Evolutionary conservation across 495 filamentous ascomycete species (phyloP).

Genomic region (Cercophora samala): DNA sequence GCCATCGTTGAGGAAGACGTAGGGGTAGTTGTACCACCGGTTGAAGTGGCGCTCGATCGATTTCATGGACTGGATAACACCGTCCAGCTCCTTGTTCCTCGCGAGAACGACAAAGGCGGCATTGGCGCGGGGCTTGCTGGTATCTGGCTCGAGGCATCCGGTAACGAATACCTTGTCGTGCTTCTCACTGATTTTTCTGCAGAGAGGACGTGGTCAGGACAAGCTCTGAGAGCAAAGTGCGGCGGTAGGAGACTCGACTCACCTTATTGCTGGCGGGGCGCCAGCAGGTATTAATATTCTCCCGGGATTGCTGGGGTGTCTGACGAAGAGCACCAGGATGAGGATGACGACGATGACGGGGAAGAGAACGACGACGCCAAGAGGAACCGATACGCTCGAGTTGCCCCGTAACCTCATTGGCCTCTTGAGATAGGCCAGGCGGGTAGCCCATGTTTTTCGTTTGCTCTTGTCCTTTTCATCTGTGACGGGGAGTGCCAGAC

Average conservation of each 20-base stretch:
- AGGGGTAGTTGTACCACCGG: constrained; percentile 97
- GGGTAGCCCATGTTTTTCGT: constrained; percentile 35
- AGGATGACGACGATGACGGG: constrained; percentile 87
- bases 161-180: constrained; percentile 94
- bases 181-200: constrained; percentile 93
- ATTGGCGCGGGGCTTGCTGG: constrained; percentile 69
- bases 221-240: not conserved
- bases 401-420: constrained; percentile 92
- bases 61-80: constrained; percentile 93
- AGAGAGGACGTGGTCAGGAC: not conserved
- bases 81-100: constrained; percentile 92
- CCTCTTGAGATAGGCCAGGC: constrained; percentile 80
- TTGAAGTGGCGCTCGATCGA: constrained; percentile 99
- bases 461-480: constrained; percentile 45
- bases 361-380: constrained; percentile 90
- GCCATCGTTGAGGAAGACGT: constrained; percentile 97
- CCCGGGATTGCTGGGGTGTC: constrained; percentile 78
- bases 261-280: constrained; percentile 89
- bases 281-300: constrained; percentile 86
- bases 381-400: constrained; percentile 87
- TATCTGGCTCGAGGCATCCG: constrained; percentile 74
- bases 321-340: constrained; percentile 84
- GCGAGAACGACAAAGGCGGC: constrained; percentile 95
- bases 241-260: constrained; percentile 19
- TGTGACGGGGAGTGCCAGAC: constrained; percentile 41